Evolutionary conservation across 352 stramenopile genomes (phyloP), one percentile per base, ranked within the genome.

Genomic region (Pythium volutum): DNA sequence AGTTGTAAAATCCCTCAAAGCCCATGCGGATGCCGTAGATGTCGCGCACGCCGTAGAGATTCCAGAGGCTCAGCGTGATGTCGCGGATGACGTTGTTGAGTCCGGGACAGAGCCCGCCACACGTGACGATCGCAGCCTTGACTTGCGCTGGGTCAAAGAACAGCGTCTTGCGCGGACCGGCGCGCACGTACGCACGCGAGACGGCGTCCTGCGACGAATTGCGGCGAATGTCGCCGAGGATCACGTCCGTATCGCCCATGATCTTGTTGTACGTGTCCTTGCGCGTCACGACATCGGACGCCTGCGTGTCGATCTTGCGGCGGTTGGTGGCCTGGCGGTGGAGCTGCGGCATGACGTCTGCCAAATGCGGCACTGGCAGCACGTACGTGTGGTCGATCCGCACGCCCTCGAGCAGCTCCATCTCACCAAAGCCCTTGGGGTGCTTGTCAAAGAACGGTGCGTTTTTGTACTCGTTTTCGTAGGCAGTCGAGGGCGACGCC

Each of bases 11-110:
- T 27, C 84, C 84, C 3, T 67, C 76, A 59, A 91, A 93, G 49
- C 84, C 84, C 84, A 93, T 93, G 48, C 74, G 71, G 66, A 93
- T 93, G 41, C 84, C 84, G 63, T 88, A 93, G 62, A 93, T 84
- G 3, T 89, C 77, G n/a, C 74, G 79, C 58, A 91, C 83, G 45
- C 82, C 86, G 71, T 96, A 96, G 26, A 94, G 68, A 55, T 89
- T 88, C 75, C 81, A 93, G 16, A 99, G 72, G 11, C 89, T 92
- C 12, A 98, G 84, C 12, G 95, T 97, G 59, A 99, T 91, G 71
- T 99, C 95, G 56, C 95, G 88, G 61, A 99, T 94, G 26, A 99
- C 94, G 73, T 98, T 98, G 79, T 99, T 99, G n/a, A 99, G 78
- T 7, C 97, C 97, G 18, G 97, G 97, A 64, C 95, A 98, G 25